These are phyloP conservation scores for Myriosclerotinia duriaeana DNA, from an alignment of 2,329 filamentous ascomycete genomes.

Conservation along the genomic window DNA sequence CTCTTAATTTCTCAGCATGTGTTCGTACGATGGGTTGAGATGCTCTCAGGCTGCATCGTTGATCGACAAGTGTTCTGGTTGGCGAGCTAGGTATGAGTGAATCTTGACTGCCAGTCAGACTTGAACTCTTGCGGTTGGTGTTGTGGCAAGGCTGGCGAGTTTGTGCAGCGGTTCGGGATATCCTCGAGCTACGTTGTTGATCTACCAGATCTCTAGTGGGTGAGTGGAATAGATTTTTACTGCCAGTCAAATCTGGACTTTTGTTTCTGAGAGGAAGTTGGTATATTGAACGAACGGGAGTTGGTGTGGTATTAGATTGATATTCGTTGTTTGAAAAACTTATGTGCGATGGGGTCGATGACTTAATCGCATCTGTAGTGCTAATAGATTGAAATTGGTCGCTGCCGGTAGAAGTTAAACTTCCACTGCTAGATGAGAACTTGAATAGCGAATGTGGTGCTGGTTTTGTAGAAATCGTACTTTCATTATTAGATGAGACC, in stretches of 20 bases:
- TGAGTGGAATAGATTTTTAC: not conserved
- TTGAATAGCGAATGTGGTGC: not conserved
- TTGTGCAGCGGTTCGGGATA: not conserved
- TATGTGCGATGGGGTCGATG: not conserved
- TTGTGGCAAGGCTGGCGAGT: not conserved
- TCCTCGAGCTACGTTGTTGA: not conserved
- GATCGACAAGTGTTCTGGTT: not conserved
- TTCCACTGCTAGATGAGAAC: not conserved
- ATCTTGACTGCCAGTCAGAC: conserved; percentile 15
- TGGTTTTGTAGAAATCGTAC: not conserved
- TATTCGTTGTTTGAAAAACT: not conserved
- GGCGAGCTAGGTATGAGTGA: conserved; percentile 1
- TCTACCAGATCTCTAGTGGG: not conserved
- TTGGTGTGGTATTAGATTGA: not conserved
- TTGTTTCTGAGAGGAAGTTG: not conserved
- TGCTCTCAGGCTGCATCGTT: not conserved
- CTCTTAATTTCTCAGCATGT: conserved; percentile 15
- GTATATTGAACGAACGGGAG: not conserved
- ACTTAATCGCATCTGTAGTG: not conserved
- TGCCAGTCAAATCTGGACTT: not conserved
- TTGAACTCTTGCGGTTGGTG: not conserved
- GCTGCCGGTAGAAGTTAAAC: not conserved
- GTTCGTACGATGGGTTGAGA: not conserved
- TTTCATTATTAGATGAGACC: too few relatives aligned
- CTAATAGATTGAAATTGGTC: not conserved